Evolutionary conservation across 176 grass and related monocot species (phyloP).

Genomic region (Carex pumila): DNA sequence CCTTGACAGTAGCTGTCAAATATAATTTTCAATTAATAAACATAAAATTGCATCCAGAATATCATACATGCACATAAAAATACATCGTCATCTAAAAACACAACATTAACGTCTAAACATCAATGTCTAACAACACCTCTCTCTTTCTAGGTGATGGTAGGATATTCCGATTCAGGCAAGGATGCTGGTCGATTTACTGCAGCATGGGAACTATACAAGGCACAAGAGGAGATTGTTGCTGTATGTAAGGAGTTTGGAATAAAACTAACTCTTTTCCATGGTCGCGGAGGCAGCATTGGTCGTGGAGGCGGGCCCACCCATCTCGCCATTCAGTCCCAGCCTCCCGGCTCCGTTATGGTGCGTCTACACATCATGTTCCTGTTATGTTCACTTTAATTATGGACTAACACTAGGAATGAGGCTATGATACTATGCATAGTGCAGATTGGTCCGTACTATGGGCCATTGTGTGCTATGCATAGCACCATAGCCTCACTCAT

Average conservation of each 20-base stretch:
- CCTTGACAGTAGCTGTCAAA: too few relatives aligned
- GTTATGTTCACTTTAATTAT: background rate
- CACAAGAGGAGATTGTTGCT: conserved; percentile 71
- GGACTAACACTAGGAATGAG: background rate
- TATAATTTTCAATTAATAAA: too few relatives aligned
- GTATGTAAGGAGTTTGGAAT: conserved; percentile 81
- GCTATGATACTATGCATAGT: background rate
- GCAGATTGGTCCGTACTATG: background rate
- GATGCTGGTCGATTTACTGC: conserved; percentile 87
- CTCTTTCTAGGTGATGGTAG: conserved; percentile 81
- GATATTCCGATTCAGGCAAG: conserved; percentile 95
- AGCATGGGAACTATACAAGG: conserved; percentile 93
- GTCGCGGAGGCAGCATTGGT: conserved; percentile 81
- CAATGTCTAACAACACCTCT: too few relatives aligned
- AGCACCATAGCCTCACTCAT: background rate
- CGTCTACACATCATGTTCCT: background rate
- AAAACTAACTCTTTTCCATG: conserved; percentile 96
- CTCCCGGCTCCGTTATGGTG: conserved; percentile 86
- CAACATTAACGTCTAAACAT: too few relatives aligned
- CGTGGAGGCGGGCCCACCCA: conserved; percentile 87
- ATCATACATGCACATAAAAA: too few relatives aligned
- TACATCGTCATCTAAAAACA: too few relatives aligned
- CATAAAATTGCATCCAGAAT: too few relatives aligned
- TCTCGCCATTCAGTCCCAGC: conserved; percentile 91
- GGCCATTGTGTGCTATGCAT: too few relatives aligned